Evolutionary conservation across 2,329 filamentous ascomycete species (phyloP).

Genomic region (Sporothrix brasiliensis): DNA sequence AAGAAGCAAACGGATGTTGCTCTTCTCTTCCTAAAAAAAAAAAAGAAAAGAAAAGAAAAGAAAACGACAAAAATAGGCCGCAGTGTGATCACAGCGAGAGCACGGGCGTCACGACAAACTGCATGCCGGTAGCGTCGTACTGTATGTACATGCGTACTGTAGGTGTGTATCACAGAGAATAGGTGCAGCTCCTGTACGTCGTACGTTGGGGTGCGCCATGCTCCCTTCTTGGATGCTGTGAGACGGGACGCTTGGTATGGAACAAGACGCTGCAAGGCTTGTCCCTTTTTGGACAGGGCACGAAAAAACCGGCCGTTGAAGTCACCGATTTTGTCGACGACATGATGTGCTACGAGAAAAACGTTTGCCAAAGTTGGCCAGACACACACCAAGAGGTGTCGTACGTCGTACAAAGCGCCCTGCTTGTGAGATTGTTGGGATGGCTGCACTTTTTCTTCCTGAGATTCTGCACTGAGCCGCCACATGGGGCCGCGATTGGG

Average conservation of each 20-base stretch:
- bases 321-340: background rate
- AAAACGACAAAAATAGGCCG: background rate
- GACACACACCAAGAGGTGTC: no score
- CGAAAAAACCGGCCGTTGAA: background rate
- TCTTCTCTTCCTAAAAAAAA: no score
- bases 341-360: background rate
- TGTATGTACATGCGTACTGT: background rate
- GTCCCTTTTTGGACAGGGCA: background rate
- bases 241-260: background rate
- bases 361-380: background rate
- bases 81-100: background rate
- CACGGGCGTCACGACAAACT: no score
- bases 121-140: background rate
- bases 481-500: conserved; percentile 14
- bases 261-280: background rate
- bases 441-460: background rate
- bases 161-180: background rate
- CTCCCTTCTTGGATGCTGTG: no score
- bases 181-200: background rate
- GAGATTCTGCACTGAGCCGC: conserved; percentile 15
- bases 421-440: conserved; percentile 2
- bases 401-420: background rate
- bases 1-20: background rate
- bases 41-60: background rate
- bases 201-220: background rate